Percentiles rank a stretch among this genome's conserved stretches.
These are phyloP conservation scores for Leptosphaerulina australis DNA, from an alignment of 2,329 filamentous ascomycete genomes.

Conservation along the genomic window DNA sequence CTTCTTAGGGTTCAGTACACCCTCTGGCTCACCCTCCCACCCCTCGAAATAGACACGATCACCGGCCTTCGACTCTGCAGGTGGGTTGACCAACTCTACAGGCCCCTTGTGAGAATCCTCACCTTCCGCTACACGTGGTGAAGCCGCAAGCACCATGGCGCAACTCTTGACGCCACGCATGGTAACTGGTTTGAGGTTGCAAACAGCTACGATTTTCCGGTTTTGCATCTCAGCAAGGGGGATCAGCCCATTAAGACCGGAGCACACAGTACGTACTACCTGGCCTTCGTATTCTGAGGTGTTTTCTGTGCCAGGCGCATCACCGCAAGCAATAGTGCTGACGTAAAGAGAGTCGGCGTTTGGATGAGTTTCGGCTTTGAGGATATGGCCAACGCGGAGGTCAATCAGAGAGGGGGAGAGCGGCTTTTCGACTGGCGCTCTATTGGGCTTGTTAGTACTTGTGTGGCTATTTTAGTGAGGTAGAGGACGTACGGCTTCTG, in stretches of 20 bases:
- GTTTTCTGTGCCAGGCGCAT: constrained; percentile 83
- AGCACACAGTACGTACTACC: constrained; percentile 93
- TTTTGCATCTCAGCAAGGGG: constrained; percentile 96
- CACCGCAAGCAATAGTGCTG: constrained; percentile 92
- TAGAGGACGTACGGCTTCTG: constrained; percentile 52
- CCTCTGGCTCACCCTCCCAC: constrained; percentile 91
- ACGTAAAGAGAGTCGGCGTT: constrained; percentile 97
- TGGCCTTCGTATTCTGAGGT: constrained; percentile 91
- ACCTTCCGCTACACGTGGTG: constrained; percentile 79
- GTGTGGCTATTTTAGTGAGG: background rate
- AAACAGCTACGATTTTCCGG: constrained; percentile 92
- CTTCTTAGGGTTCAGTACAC: constrained; percentile 97
- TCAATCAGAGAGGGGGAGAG: constrained; percentile 88
- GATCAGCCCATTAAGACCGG: constrained; percentile 89
- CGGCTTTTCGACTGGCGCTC: constrained; percentile 69
- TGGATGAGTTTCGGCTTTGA: constrained; percentile 93
- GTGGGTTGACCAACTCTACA: constrained; percentile 89
- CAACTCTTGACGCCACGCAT: constrained; percentile 87
- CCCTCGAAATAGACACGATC: constrained; percentile 93
- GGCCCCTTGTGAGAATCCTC: constrained; percentile 86
- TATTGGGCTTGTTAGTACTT: constrained; percentile 36
- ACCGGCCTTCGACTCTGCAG: constrained; percentile 77
- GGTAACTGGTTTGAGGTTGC: constrained; percentile 98
- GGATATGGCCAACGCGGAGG: constrained; percentile 93
- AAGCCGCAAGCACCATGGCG: constrained; percentile 95